phyloP scores from a whole-genome alignment of 2,329 filamentous ascomycete genomes.

The Epichloe uncinata region DNA sequence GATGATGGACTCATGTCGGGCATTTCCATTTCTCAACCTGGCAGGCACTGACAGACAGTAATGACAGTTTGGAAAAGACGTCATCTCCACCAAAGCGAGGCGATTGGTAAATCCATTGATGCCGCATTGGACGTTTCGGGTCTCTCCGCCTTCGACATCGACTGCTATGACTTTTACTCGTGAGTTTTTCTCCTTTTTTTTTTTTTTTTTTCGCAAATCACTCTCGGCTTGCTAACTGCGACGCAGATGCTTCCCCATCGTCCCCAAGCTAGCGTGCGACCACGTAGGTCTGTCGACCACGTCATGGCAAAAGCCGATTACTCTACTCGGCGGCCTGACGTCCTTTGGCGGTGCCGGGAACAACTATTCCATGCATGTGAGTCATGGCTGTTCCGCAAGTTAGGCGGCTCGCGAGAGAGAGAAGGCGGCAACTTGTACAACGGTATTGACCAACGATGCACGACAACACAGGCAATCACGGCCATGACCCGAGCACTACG shows the following conservation, averaged over 20 bases:
- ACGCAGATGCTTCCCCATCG: constrained; percentile 53
- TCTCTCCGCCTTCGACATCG: constrained; percentile 36
- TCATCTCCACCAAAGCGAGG: constrained; percentile 42
- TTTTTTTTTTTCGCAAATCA: background rate
- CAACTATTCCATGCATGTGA: constrained; percentile 56
- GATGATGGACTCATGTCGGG: too few relatives aligned
- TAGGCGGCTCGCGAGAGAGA: too few relatives aligned
- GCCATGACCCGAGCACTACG: constrained; percentile 43
- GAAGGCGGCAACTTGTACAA: background rate
- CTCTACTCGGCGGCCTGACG: constrained; percentile 50
- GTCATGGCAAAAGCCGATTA: constrained; percentile 36
- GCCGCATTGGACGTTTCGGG: constrained; percentile 34
- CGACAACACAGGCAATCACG: constrained; percentile 24
- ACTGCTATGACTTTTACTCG: constrained; percentile 52
- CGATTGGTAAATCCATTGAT: constrained; percentile 45
- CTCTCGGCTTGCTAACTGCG: background rate
- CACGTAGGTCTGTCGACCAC: constrained; percentile 41
- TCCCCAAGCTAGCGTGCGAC: constrained; percentile 50
- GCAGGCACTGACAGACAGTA: background rate
- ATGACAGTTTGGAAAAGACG: constrained; percentile 46
- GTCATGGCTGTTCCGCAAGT: too few relatives aligned
- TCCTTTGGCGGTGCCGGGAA: constrained; percentile 59
- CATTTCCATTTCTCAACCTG: too few relatives aligned
- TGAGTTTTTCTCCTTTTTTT: constrained; percentile 11
- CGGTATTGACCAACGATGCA: too few relatives aligned